Conservation (phyloP, 148 eudicot species). For the Chenopodium album region DNA sequence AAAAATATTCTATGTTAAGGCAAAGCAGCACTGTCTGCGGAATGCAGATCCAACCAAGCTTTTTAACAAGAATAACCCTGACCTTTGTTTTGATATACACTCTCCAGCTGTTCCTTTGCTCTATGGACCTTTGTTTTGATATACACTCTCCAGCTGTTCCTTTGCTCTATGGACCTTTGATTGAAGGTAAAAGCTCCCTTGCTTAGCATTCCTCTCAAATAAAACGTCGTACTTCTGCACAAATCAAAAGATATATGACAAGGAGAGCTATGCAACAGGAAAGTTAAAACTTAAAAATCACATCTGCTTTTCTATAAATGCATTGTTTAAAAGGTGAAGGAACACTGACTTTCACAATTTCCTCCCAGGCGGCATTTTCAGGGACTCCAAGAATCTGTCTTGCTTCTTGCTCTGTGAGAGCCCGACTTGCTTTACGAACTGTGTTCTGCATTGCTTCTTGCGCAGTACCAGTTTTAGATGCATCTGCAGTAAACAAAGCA, state of each 20-base stretch:
- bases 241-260: not conserved
- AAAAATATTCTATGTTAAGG: not conserved
- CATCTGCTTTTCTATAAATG: not conserved
- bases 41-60: not conserved
- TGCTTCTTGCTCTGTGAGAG: constrained; percentile 79
- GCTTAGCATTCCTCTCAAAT: constrained; percentile 76
- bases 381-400: constrained; percentile 81
- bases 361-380: constrained; percentile 70
- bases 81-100: constrained; percentile 51
- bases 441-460: constrained; percentile 69
- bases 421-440: constrained; percentile 52
- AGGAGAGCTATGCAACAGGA: not conserved
- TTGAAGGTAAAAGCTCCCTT: constrained; percentile 82
- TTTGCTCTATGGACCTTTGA: constrained; percentile 87
- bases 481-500: constrained; percentile 47
- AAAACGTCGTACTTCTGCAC: constrained; percentile 74
- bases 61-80: constrained; percentile 30
- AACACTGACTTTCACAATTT: constrained; percentile 51
- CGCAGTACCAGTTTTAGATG: constrained; percentile 67
- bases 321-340: not conserved
- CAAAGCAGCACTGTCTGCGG: not conserved
- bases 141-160: constrained; percentile 66
- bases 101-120: constrained; percentile 78
- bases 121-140: constrained; percentile 72
- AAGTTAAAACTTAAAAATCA: not conserved